A percentile compares a stretch with the other conserved stretches of the same genome.
Conservation (phyloP, 192 early-diverging fungal species). For the Phycomyces nitens region DNA sequence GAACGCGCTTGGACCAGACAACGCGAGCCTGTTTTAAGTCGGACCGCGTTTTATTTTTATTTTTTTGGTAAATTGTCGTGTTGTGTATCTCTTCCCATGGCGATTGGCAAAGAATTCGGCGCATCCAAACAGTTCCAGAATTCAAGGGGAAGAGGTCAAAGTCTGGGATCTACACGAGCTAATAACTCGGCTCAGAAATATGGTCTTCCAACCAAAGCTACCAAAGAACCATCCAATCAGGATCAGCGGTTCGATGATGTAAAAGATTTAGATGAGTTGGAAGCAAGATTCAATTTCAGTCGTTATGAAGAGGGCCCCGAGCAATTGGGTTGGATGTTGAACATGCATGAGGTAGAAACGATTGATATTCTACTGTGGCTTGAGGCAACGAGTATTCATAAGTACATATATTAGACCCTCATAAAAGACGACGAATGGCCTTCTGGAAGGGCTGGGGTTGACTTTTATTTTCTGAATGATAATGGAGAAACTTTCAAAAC, state of each 20-base stretch:
- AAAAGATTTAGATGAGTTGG: slow-evolving; percentile 44
- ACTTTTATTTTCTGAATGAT: slow-evolving; percentile 91
- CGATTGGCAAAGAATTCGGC: not conserved
- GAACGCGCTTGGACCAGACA: no score
- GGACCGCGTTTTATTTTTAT: slow-evolving; percentile 10
- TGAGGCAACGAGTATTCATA: not conserved
- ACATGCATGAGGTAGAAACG: slow-evolving; percentile 78
- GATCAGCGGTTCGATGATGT: slow-evolving; percentile 41
- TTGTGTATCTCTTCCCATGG: not conserved
- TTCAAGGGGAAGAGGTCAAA: slow-evolving; percentile 3
- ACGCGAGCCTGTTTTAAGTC: not conserved
- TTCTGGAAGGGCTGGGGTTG: slow-evolving; percentile 69
- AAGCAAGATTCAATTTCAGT: slow-evolving; percentile 60
- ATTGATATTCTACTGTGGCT: not conserved
- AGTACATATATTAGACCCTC: slow-evolving; percentile 46
- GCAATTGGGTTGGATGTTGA: slow-evolving; percentile 89
- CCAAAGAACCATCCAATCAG: slow-evolving; percentile 22
- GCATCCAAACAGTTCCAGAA: not conserved
- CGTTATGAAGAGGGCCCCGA: slow-evolving; percentile 70
- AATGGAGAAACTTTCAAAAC: slow-evolving; percentile 87
- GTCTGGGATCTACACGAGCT: not conserved
- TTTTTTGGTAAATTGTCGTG: not conserved
- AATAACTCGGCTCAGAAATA: slow-evolving; percentile 10
- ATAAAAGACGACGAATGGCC: slow-evolving; percentile 63
- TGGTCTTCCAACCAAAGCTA: slow-evolving; percentile 15